Base-by-base conservation (phyloP, 768 basidiomycete genomes). In the Favolaschia claudopus region DNA sequence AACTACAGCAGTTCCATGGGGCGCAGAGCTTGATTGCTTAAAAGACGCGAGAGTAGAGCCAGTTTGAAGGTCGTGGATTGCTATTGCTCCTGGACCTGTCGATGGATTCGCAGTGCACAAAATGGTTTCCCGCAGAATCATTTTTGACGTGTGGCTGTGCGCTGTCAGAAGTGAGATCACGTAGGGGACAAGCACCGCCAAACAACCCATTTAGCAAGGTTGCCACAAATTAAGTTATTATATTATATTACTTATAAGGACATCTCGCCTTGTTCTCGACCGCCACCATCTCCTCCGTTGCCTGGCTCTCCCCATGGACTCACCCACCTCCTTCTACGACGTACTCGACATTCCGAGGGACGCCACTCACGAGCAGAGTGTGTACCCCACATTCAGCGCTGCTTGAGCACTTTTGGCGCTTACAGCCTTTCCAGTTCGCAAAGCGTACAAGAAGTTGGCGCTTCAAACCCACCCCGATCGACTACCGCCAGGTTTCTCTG, bases 51-150 rank as follows among this genome's bases (percentile, higher is more conserved):
- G 81, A 4, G 83, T 78, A 7, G 85, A 78, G 43, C 92, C 88
- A 0, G 89, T 91, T 58, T 91, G 86, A 14, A 96, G 82, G 68
- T 97, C 95, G 67, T 96, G 93, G 3, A 95, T 67, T 27, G 87
- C 76, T 49, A 96, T 84, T 20, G 86, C 74, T 1, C 93, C 92
- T 20, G 83, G 73, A 4, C 86, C 86, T 25, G 80, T 58, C 4
- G 84, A 66, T 2, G 88, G 81, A 42, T 82, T 79, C 14, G 86
- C 84, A 17, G 88, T 77, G 67, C 87, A 92, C 7, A 92, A 69
- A 36, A 93, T 72, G 27, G 83, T 77, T 70, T 93, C 91, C 60
- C 90, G 89, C 5, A 91, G 76, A 55, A 79, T 81, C 88, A 91
- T 88, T 58, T 37, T 9, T 27, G n/a, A 34, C 48, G 60, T 38